Base-by-base conservation (phyloP, 768 basidiomycete species). In the Lyophyllum decastes region DNA sequence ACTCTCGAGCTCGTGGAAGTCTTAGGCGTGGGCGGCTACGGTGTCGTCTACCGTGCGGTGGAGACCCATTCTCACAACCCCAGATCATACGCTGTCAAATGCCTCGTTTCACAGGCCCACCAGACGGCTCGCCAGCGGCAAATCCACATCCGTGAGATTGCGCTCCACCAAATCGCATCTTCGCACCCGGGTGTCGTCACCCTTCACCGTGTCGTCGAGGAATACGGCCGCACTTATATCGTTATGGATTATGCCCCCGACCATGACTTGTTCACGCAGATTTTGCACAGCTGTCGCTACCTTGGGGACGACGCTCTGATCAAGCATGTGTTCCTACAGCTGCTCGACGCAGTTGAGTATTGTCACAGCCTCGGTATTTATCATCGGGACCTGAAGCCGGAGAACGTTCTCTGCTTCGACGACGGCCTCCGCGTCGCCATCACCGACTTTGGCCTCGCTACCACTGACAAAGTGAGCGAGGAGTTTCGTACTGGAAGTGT, bases 361-460 rank as follows among this genome's bases (percentile, higher is more conserved):
- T 95, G 94, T 72, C 96, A 99, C 72, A 84, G 84, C 27, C 78
- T 91, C 57, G 92, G 92, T 54, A 94, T 99, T 68, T 97, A 92
- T 78, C 96, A 98, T 72, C 92, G 96, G 48, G 96, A 98, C 73
- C 78, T 99, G 69, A 99, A 98, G 79, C 97, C 97, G 7, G 97
- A 99, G 78, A 97, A 94, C 71, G 86, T 97, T 60, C 79, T 98
- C 55, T 95, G 94, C 73, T 90, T 89, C 79, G 82, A 88, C 72
- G 74, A 81, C 64, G 95, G 94, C 55, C 78, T 84, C 65, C 81
- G 85, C 55, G 84, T 98, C 54, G 88, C 92, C 57, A 84, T 98
- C 65, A 95, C 95, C 35, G 96, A 98, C 75, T 98, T 98, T 72
- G 96, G 96, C 34, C 83, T 98, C 8, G 90, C 95, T 4, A 97